These are phyloP conservation scores for Candida sonorensis DNA, from an alignment of 805 yeast species.

Conservation along the genomic window DNA sequence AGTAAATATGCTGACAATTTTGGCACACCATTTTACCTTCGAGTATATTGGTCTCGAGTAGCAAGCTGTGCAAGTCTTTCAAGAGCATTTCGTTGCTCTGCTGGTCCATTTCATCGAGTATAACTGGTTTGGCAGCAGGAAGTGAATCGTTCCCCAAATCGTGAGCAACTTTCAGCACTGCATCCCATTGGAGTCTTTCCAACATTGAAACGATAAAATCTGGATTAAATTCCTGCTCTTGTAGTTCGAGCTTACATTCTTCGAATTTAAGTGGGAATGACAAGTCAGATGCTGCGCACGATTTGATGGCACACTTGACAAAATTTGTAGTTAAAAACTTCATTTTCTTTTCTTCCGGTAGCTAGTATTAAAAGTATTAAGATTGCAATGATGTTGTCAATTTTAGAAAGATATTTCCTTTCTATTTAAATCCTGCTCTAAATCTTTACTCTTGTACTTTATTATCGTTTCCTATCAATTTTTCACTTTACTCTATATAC, in stretches of 20 bases:
- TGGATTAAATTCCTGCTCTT: conserved; percentile 76
- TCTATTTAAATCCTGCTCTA: neutral
- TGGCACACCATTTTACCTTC: conserved; percentile 89
- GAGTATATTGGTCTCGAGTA: conserved; percentile 77
- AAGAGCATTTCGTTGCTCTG: conserved; percentile 46
- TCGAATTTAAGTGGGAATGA: conserved; percentile 76
- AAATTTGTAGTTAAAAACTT: conserved; percentile 94
- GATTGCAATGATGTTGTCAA: no score
- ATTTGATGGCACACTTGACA: conserved; percentile 84
- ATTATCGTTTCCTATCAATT: no score
- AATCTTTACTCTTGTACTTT: neutral
- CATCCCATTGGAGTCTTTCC: conserved; percentile 84
- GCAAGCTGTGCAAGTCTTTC: conserved; percentile 67
- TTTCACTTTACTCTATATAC: no score
- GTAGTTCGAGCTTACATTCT: conserved; percentile 64
- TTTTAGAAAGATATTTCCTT: no score
- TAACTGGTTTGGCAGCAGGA: conserved; percentile 55
- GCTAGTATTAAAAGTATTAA: no score
- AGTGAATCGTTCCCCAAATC: conserved; percentile 63
- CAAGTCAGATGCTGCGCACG: conserved; percentile 66
- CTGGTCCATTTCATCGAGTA: conserved; percentile 19
- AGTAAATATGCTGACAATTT: conserved; percentile 80
- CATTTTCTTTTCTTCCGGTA: conserved; percentile 38
- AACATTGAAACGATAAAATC: conserved; percentile 72
- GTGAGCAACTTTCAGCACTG: conserved; percentile 65